phyloP scores from a whole-genome alignment of 257 asterid species.

The Ballota nigra region DNA sequence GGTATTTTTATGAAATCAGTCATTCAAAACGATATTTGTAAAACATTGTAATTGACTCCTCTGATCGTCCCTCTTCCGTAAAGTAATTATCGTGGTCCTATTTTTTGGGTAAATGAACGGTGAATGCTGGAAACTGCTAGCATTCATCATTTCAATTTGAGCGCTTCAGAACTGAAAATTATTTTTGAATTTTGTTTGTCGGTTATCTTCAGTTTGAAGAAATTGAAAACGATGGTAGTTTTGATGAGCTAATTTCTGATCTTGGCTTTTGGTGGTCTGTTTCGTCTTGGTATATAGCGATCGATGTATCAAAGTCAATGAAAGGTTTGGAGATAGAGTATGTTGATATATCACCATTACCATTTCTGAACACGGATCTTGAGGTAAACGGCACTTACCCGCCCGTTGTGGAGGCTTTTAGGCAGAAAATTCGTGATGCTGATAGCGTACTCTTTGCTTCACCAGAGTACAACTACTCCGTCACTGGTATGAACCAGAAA shows the following conservation, averaged over 20 bases:
- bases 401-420: constrained; percentile 69
- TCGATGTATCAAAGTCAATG: constrained; percentile 53
- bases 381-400: constrained; percentile 75
- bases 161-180: neutral
- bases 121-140: too few species aligned
- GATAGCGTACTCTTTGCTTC: constrained; percentile 79
- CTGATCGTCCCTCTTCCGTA: too few species aligned
- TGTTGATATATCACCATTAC: constrained; percentile 68
- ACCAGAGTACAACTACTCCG: constrained; percentile 87
- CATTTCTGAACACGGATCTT: constrained; percentile 76
- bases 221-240: neutral
- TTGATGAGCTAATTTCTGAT: neutral
- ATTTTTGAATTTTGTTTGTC: neutral
- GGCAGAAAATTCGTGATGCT: constrained; percentile 73
- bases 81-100: too few species aligned
- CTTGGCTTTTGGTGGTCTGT: neutral
- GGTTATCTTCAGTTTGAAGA: neutral
- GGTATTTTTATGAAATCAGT: too few species aligned
- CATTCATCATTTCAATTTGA: neutral
- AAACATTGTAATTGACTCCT: too few species aligned
- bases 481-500: constrained; percentile 48
- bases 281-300: constrained; percentile 36
- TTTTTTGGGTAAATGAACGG: too few species aligned
- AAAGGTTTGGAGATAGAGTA: constrained; percentile 69
- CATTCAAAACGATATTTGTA: too few species aligned